Percentiles rank a stretch among this genome's conserved stretches.
Conservation (phyloP, 108 stramenopile genomes). For the Fistulifera solaris region DNA sequence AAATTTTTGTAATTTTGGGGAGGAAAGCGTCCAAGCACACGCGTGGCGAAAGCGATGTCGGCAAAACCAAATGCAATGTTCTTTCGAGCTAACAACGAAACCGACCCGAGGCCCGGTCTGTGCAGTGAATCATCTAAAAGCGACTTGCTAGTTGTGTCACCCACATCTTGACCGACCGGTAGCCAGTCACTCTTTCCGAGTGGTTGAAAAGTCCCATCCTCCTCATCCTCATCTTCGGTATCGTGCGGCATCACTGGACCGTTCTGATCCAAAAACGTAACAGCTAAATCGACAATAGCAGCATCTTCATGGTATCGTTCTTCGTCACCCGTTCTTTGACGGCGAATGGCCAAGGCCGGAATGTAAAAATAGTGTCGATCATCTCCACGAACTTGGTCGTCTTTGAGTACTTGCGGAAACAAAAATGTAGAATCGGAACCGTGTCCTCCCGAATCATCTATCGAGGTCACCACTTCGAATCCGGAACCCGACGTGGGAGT, state of each 20-base stretch:
- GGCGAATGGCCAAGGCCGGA: constrained; percentile 60
- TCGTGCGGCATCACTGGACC: constrained; percentile 36
- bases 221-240: constrained; percentile 40
- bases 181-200: constrained; percentile 29
- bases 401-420: constrained; percentile 9
- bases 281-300: constrained; percentile 56
- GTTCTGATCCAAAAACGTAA: constrained; percentile 31
- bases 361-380: constrained; percentile 26
- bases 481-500: constrained; percentile 1
- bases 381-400: constrained; percentile 1
- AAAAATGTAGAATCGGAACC: constrained; percentile 2
- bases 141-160: neutral
- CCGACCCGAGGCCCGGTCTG: constrained; percentile 9
- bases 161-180: neutral
- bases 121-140: neutral
- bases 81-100: constrained; percentile 33
- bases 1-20: constrained; percentile 73
- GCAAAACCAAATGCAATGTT: constrained; percentile 72
- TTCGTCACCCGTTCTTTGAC: constrained; percentile 70
- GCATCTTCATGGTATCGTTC: constrained; percentile 80
- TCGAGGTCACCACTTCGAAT: neutral
- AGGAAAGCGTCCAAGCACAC: constrained; percentile 77
- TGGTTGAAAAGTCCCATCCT: constrained; percentile 23
- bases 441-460: neutral
- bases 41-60: constrained; percentile 61